A percentile compares a stretch with the other conserved stretches of the same genome.
These are phyloP conservation scores for Botrytis paeoniae DNA, from an alignment of 2,329 filamentous ascomycete species.

Conservation along the genomic window DNA sequence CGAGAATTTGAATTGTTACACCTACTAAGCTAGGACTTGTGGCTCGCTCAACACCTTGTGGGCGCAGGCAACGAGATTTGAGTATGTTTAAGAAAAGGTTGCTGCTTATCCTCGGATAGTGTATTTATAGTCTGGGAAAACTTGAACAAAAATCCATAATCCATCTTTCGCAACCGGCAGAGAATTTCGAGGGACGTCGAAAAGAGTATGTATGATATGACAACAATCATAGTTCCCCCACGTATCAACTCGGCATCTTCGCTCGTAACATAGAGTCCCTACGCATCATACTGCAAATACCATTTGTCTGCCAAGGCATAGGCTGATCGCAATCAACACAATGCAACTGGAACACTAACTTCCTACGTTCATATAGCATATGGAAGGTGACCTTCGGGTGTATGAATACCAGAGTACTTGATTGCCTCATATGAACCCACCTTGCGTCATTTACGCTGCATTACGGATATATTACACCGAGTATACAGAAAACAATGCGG, in stretches of 20 bases:
- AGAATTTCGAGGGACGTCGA: neutral
- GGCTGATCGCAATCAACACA: neutral
- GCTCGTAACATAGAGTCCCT: neutral
- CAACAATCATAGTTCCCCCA: neutral
- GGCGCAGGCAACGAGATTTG: neutral
- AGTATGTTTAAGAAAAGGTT: neutral
- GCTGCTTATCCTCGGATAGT: neutral
- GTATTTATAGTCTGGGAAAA: neutral
- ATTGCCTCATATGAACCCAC: neutral
- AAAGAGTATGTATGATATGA: neutral
- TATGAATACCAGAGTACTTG: neutral
- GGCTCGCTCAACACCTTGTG: neutral
- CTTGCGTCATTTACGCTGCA: neutral
- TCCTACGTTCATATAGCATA: neutral
- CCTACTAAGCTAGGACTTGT: neutral
- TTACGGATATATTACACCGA: neutral
- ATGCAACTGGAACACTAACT: neutral
- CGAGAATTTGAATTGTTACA: neutral
- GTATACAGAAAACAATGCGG: neutral
- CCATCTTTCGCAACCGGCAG: neutral
- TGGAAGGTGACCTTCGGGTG: neutral
- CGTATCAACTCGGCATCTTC: neutral
- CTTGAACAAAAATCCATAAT: neutral
- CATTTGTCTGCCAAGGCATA: neutral
- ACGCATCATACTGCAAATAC: neutral